These are phyloP conservation scores for Byssoonygena ceratinophila DNA, from an alignment of 2,329 filamentous ascomycete species.

Conservation along the genomic window DNA sequence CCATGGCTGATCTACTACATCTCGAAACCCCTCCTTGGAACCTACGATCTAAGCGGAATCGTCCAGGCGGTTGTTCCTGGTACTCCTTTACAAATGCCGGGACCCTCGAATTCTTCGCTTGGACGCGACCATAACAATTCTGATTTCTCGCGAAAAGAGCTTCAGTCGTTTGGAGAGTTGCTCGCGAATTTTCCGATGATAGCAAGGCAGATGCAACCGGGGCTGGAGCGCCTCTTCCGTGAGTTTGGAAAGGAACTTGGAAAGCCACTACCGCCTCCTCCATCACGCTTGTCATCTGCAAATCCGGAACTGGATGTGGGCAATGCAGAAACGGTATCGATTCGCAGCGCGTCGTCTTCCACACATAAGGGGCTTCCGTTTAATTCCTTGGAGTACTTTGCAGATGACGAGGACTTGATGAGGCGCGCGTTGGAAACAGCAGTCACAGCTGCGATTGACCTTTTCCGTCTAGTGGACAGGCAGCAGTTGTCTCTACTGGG, in stretches of 20 bases:
- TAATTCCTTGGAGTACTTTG: constrained; percentile 59
- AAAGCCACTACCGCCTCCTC: constrained; percentile 68
- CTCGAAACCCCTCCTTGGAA: constrained; percentile 73
- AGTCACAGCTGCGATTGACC: constrained; percentile 83
- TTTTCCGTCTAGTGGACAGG: constrained; percentile 93
- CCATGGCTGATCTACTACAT: constrained; percentile 98
- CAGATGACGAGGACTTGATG: constrained; percentile 88
- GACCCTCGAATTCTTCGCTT: constrained; percentile 18
- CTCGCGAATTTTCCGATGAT: constrained; percentile 91
- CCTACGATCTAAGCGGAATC: constrained; percentile 66
- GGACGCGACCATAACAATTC: constrained; percentile 29
- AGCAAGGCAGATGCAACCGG: constrained; percentile 86
- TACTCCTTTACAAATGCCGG: constrained; percentile 22
- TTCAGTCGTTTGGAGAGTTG: constrained; percentile 81
- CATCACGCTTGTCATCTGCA: constrained; percentile 40
- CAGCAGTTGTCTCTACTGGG: constrained; percentile 85
- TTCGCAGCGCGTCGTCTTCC: constrained; percentile 24
- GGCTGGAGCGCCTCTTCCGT: constrained; percentile 76
- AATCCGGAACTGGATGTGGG: constrained; percentile 44
- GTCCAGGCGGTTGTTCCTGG: constrained; percentile 50
- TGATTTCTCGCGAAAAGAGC: constrained; percentile 63
- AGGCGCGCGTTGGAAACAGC: constrained; percentile 79
- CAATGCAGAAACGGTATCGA: constrained; percentile 32
- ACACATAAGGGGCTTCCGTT: constrained; percentile 36
- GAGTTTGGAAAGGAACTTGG: constrained; percentile 82